Base-by-base conservation (phyloP, 2,329 filamentous ascomycete genomes). In the Stenocarpella maydis region DNA sequence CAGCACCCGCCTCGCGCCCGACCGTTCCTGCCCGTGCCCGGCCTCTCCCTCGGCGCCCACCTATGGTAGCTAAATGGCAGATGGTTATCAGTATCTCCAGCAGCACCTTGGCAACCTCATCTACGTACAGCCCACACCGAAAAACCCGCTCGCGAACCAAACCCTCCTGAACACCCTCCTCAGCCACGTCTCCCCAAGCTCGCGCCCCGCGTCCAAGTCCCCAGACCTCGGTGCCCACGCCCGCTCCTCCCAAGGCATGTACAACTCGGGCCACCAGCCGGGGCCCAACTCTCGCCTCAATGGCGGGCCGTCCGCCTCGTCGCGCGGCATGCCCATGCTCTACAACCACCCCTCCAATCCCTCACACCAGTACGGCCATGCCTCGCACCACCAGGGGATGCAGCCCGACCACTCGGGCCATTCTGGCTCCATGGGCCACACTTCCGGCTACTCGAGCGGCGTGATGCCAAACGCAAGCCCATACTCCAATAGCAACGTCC, bases 231-330 rank as follows among this genome's bases (percentile, higher is more conserved):
- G 73, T 74, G 74, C 77, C 53, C 75, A 76, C 63, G 74, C 71
- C 74, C 81, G 75, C 67, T 75, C 76, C 72, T 67, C 73, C 31
- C 76, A 77, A 80, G 85, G 86, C 79, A 94, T 94, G 92, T 94
- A 91, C 85, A 89, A 88, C 77, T 90, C 92, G 80, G 86, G 85
- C 78, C 90, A 87, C 78, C 90, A 92, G 78, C 90, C 91, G 82
- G 89, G 89, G 79, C 92, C 93, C 79, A 90, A 90, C 83, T 88
- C 87, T 82, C 90, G 92, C 82, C 87, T 94, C 80, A 94, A 94
- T 82, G 91, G 91, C 75, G 89, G 89, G 72, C 86, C 87, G 34
- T 85, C 84, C 72, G 87, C 88, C 73, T 86, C 87, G 74, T 63
- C 67, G 43, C 70, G 70, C 45, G 65, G 55, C 39, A 84, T 82